Percentiles rank a stretch among this genome's conserved stretches.
Conservation (phyloP, 768 basidiomycete genomes). For the Suillus tomentosus region DNA sequence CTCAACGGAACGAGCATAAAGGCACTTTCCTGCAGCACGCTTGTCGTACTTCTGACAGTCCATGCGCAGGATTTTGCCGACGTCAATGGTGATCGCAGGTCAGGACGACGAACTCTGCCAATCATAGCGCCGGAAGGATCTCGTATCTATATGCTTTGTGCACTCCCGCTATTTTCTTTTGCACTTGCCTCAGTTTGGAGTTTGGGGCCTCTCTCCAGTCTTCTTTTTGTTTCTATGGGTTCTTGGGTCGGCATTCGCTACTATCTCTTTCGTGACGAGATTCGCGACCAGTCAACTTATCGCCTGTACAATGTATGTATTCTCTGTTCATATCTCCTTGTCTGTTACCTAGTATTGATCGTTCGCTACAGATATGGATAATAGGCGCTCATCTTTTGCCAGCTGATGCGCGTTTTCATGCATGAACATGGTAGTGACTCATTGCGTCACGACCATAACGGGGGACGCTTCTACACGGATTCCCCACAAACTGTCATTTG, state of each 20-base stretch:
- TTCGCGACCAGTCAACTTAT: constrained; percentile 15
- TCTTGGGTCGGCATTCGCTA: constrained; percentile 17
- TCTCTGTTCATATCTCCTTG: neutral
- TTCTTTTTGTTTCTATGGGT: constrained; percentile 16
- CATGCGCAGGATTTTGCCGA: constrained; percentile 40
- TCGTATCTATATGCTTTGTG: constrained; percentile 17
- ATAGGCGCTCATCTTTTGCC: neutral
- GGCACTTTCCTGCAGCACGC: constrained; percentile 24
- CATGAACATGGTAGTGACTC: neutral
- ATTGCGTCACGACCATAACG: neutral
- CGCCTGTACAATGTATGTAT: constrained; percentile 19
- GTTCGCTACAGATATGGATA: neutral
- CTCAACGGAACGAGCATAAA: neutral
- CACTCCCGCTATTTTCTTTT: constrained; percentile 18
- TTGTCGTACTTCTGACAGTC: constrained; percentile 38
- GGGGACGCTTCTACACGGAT: too few species aligned
- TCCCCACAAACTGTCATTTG: neutral
- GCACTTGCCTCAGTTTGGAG: constrained; percentile 18
- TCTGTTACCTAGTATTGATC: neutral
- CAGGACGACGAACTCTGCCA: constrained; percentile 35
- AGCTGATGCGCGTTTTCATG: neutral
- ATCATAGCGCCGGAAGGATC: constrained; percentile 25
- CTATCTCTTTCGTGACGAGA: constrained; percentile 18
- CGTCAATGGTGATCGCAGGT: constrained; percentile 31
- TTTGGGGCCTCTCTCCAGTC: constrained; percentile 9